Evolutionary conservation across 257 asterid species (phyloP).

Genomic region (Buddleja alternifolia): DNA sequence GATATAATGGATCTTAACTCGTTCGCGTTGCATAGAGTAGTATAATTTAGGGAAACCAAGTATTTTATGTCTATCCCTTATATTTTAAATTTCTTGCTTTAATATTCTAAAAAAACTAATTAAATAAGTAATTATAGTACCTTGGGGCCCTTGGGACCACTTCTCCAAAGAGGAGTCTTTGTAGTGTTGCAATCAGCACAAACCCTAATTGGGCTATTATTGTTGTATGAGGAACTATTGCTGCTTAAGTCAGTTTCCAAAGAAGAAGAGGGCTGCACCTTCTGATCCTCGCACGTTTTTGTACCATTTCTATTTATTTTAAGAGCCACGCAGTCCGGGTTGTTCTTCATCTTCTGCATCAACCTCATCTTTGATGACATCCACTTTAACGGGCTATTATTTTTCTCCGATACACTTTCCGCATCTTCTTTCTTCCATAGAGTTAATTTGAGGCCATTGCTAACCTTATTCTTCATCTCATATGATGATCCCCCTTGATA

Average conservation of each 20-base stretch:
- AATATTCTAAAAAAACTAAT: too few relatives aligned
- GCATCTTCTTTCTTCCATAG: slow-evolving; percentile 47
- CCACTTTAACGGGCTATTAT: slow-evolving; percentile 48
- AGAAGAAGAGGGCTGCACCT: slow-evolving; percentile 40
- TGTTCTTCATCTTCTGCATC: slow-evolving; percentile 58
- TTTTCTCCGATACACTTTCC: neutral
- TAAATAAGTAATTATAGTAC: too few relatives aligned
- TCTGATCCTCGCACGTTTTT: slow-evolving; percentile 39
- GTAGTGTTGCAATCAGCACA: slow-evolving; percentile 76
- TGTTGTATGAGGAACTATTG: slow-evolving; percentile 56
- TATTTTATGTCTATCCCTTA: too few relatives aligned
- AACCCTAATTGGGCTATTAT: slow-evolving; percentile 68
- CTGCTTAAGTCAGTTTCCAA: slow-evolving; percentile 59
- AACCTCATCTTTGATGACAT: slow-evolving; percentile 74
- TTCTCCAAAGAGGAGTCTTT: slow-evolving; percentile 83
- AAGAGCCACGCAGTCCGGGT: slow-evolving; percentile 6
- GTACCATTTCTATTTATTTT: neutral
- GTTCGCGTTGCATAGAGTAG: too few relatives aligned
- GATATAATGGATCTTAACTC: too few relatives aligned
- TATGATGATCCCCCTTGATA: slow-evolving; percentile 27
- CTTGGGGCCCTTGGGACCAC: slow-evolving; percentile 85
- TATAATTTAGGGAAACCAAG: too few relatives aligned
- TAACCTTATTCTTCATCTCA: slow-evolving; percentile 33
- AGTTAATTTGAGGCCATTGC: slow-evolving; percentile 40
- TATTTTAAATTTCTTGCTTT: too few relatives aligned